phyloP scores from a whole-genome alignment of 2,329 filamentous ascomycete species.

The Sporothrix dimorphospora region DNA sequence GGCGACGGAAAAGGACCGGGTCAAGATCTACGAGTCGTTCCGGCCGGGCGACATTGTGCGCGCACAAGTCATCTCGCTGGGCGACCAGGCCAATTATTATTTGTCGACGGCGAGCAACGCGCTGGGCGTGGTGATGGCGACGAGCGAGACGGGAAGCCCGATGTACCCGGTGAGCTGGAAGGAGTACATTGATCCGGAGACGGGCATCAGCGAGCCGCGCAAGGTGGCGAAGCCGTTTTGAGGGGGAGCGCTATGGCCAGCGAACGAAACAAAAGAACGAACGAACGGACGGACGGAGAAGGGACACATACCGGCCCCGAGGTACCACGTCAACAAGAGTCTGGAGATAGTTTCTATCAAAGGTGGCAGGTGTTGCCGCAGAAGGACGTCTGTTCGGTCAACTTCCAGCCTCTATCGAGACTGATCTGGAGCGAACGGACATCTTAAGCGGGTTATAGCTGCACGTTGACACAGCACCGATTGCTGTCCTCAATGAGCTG shows the following conservation, averaged over 20 bases:
- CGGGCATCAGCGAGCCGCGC: constrained; percentile 73
- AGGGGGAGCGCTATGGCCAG: constrained; percentile 40
- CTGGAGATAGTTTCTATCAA: neutral
- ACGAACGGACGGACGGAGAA: neutral
- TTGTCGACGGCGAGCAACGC: constrained; percentile 90
- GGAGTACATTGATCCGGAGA: constrained; percentile 85
- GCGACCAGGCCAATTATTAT: constrained; percentile 95
- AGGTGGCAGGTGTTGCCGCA: too few species aligned
- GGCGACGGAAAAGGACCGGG: constrained; percentile 93
- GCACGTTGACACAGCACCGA: neutral
- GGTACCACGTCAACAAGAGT: neutral
- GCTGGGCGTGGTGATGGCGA: constrained; percentile 90
- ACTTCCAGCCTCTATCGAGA: too few species aligned
- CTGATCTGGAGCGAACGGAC: too few species aligned
- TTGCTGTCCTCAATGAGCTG: neutral
- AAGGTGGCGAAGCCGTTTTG: constrained; percentile 95
- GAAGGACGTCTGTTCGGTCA: too few species aligned
- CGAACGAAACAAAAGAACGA: neutral
- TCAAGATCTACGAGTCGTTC: constrained; percentile 89
- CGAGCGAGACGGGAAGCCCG: constrained; percentile 81
- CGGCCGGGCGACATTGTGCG: constrained; percentile 89
- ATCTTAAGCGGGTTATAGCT: neutral
- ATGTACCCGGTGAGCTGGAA: constrained; percentile 96
- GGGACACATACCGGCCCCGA: neutral
- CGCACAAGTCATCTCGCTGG: constrained; percentile 84